A percentile compares a stretch with the other conserved stretches of the same genome.
phyloP scores from a whole-genome alignment of 768 basidiomycete species.

The Amanita rimosa region DNA sequence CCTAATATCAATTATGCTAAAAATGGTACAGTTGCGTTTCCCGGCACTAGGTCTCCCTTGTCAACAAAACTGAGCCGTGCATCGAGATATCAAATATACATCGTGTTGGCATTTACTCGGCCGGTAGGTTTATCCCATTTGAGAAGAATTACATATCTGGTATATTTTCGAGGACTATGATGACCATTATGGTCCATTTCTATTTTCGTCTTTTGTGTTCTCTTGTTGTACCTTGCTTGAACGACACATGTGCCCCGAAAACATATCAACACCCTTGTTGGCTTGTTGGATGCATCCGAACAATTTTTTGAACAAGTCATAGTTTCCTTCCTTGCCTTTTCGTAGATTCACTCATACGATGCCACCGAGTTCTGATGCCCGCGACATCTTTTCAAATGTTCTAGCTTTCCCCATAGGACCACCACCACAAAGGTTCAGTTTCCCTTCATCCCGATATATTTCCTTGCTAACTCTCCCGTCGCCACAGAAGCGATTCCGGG shows the following conservation, averaged over 20 bases:
- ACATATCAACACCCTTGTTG: not conserved
- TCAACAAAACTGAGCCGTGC: too few relatives aligned
- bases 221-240: not conserved
- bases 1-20: not conserved
- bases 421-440: not conserved
- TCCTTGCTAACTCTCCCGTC: too few relatives aligned
- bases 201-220: conserved; percentile 1
- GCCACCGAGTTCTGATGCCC: not conserved
- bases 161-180: not conserved
- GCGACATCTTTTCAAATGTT: not conserved
- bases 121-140: not conserved
- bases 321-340: not conserved
- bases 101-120: not conserved
- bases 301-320: not conserved
- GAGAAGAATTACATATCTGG: not conserved
- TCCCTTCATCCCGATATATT: not conserved
- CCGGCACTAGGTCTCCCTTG: not conserved
- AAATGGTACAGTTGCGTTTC: not conserved
- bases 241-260: not conserved
- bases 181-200: not conserved
- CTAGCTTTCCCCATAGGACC: not conserved
- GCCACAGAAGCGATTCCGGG: not conserved
- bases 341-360: not conserved
- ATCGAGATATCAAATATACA: not conserved
- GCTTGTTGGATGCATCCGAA: not conserved